These are phyloP conservation scores for Chondrus crispus DNA, from an alignment of 23 red algal species.

Conservation along the genomic window DNA sequence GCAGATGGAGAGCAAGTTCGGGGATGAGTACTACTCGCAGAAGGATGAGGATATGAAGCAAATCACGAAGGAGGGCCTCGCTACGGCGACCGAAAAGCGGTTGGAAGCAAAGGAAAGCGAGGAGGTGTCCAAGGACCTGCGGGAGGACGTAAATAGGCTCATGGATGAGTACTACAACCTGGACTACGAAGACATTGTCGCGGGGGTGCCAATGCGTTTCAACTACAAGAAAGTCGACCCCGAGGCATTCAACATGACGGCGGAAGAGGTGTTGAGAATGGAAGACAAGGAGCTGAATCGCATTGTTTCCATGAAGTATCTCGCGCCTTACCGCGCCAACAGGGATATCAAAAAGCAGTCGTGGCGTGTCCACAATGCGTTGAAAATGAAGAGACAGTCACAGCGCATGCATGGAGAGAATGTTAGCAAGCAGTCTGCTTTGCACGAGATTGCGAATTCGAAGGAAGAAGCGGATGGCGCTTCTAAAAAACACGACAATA, in stretches of 20 bases:
- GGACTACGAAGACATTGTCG: constrained; percentile 87
- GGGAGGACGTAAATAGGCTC: constrained; percentile 52
- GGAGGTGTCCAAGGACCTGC: neutral
- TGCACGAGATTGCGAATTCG: no score
- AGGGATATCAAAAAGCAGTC: constrained; percentile 46
- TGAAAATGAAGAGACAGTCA: neutral
- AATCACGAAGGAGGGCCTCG: neutral
- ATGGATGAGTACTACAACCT: constrained; percentile 94
- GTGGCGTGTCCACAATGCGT: neutral
- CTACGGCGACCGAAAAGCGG: neutral
- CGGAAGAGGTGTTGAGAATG: constrained; percentile 71
- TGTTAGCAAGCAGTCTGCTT: no score
- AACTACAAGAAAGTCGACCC: constrained; percentile 85
- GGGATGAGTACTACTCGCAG: constrained; percentile 72
- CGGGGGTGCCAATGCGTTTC: constrained; percentile 64
- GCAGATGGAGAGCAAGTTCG: constrained; percentile 74
- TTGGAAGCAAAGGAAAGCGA: neutral
- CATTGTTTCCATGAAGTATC: constrained; percentile 77
- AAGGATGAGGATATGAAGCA: constrained; percentile 48
- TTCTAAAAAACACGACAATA: no score
- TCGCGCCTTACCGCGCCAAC: constrained; percentile 66
- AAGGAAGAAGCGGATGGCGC: no score
- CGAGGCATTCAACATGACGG: constrained; percentile 72
- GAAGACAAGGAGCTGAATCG: constrained; percentile 93
- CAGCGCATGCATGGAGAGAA: neutral